Evolutionary conservation across 2,329 filamentous ascomycete genomes (phyloP).

Genomic region (Sordariomycetes sp.): DNA sequence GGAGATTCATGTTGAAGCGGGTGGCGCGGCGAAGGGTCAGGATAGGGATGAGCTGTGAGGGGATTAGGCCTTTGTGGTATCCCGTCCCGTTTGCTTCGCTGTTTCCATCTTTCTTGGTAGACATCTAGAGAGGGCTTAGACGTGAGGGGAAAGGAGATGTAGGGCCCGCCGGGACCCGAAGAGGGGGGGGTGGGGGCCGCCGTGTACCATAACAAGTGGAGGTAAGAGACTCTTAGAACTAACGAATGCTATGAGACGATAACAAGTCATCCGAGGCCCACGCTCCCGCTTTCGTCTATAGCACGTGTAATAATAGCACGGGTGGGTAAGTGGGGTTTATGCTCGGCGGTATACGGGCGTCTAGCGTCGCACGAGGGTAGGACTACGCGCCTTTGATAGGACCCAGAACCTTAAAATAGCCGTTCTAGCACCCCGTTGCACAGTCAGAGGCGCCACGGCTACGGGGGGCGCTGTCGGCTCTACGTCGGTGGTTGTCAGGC

Average conservation of each 20-base stretch:
- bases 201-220: not conserved
- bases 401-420: too few species aligned
- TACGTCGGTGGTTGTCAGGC: not conserved
- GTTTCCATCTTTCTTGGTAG: not conserved
- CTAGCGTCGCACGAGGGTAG: not conserved
- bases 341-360: not conserved
- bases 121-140: not conserved
- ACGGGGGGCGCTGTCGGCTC: not conserved
- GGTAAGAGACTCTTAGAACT: not conserved
- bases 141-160: not conserved
- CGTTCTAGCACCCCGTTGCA: too few species aligned
- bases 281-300: not conserved
- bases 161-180: not conserved
- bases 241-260: not conserved
- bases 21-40: not conserved
- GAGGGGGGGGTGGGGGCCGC: not conserved
- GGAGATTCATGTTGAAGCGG: not conserved
- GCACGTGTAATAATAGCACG: not conserved
- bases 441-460: not conserved
- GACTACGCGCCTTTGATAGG: not conserved
- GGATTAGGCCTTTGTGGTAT: not conserved
- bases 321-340: not conserved
- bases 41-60: conserved; percentile 3
- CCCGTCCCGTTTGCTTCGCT: not conserved
- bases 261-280: not conserved